Conservation (phyloP, 768 basidiomycete species). For the Mycena vitilis region DNA sequence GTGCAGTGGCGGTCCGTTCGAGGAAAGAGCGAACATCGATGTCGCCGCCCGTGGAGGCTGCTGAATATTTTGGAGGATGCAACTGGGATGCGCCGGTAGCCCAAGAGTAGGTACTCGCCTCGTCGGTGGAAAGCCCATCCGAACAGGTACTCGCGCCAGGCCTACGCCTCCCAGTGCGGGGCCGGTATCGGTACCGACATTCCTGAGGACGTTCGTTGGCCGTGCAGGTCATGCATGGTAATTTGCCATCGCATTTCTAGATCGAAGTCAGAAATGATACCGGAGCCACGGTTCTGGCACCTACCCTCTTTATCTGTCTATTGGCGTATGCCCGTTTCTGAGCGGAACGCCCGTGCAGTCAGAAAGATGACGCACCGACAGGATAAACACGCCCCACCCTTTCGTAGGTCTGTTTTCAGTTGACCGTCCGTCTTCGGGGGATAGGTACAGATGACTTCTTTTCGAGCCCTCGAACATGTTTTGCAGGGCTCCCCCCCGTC, state of each 20-base stretch:
- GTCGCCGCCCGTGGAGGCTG: not conserved
- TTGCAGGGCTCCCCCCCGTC: slow-evolving; percentile 29
- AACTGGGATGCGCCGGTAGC: not conserved
- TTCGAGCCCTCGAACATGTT: slow-evolving; percentile 23
- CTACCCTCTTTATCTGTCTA: slow-evolving; percentile 31
- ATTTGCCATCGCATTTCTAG: slow-evolving; percentile 29
- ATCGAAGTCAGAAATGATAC: not conserved
- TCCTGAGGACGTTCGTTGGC: slow-evolving; percentile 6
- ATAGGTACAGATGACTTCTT: slow-evolving; percentile 25
- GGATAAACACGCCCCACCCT: slow-evolving; percentile 28
- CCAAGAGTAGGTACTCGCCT: slow-evolving; percentile 6
- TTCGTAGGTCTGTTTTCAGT: slow-evolving; percentile 30
- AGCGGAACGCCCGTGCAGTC: too few relatives aligned
- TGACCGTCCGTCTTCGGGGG: slow-evolving; percentile 26
- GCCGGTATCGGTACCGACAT: slow-evolving; percentile 23
- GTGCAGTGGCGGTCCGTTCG: not conserved
- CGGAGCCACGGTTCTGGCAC: not conserved
- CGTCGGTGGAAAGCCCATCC: slow-evolving; percentile 1
- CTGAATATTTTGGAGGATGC: not conserved
- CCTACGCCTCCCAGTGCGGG: not conserved
- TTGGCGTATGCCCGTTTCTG: too few relatives aligned
- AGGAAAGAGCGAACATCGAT: not conserved
- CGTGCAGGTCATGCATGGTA: slow-evolving; percentile 28
- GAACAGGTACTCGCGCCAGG: not conserved
- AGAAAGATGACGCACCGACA: slow-evolving; percentile 18